phyloP scores from a whole-genome alignment of 2,329 filamentous ascomycete genomes.

The Neopestalotiopsis rosae region DNA sequence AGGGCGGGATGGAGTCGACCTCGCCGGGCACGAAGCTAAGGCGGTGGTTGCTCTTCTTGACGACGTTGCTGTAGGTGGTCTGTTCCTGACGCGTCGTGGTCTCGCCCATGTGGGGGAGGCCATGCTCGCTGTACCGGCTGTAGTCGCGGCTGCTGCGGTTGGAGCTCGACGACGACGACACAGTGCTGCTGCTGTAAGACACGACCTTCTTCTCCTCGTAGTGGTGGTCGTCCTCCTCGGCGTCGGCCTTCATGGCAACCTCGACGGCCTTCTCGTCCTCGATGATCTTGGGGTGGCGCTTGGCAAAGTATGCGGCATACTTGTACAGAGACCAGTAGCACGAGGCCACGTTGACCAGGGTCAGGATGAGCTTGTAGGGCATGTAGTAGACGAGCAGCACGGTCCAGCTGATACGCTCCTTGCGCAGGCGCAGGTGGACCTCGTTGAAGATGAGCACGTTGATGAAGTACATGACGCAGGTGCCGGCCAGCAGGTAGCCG shows the following conservation, averaged over 20 bases:
- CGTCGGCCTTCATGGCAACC: constrained; percentile 26
- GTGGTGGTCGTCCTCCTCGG: constrained; percentile 16
- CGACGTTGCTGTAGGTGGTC: background rate
- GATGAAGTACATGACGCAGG: constrained; percentile 46
- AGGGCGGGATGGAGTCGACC: background rate
- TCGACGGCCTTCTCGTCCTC: constrained; percentile 42
- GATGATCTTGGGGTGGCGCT: constrained; percentile 51
- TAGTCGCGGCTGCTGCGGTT: background rate
- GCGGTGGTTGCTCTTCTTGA: background rate
- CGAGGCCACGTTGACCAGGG: constrained; percentile 48
- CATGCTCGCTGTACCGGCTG: constrained; percentile 1
- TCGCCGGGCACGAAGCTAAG: constrained; percentile 11
- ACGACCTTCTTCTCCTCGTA: constrained; percentile 11
- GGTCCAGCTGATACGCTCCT: constrained; percentile 45
- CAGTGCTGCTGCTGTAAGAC: background rate
- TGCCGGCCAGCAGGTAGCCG: constrained; percentile 42
- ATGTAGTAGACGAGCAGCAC: constrained; percentile 47
- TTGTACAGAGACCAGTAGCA: constrained; percentile 47
- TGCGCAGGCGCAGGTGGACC: constrained; percentile 49
- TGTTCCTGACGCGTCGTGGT: background rate
- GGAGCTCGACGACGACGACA: background rate
- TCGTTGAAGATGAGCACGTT: constrained; percentile 54
- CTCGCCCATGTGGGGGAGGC: constrained; percentile 6
- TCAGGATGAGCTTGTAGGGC: constrained; percentile 49
- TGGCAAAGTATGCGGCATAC: constrained; percentile 51